phyloP scores from a whole-genome alignment of 1,139 yeast genomes.

The Suzukiozyma palmioleophila region DNA sequence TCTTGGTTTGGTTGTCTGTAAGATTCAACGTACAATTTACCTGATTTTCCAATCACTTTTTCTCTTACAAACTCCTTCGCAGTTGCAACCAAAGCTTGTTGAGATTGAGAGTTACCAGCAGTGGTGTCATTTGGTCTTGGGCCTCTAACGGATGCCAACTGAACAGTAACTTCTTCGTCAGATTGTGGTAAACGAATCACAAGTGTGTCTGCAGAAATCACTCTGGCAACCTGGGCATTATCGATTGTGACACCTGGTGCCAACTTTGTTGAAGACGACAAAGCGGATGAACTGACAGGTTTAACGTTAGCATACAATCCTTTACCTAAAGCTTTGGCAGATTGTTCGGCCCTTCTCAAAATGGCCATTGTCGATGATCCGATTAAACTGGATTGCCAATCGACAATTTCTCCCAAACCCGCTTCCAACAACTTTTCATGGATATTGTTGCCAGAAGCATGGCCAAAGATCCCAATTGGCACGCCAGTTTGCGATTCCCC shows the following conservation, averaged over 20 bases:
- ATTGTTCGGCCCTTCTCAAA: constrained; percentile 62
- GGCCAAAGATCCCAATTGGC: constrained; percentile 59
- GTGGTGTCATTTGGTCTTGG: constrained; percentile 63
- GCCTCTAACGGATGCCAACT: constrained; percentile 68
- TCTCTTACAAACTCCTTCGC: constrained; percentile 74
- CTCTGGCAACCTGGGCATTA: constrained; percentile 53
- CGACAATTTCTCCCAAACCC: constrained; percentile 74
- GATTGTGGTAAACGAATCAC: constrained; percentile 45
- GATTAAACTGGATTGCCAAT: constrained; percentile 75
- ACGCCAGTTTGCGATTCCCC: constrained; percentile 62
- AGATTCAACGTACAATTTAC: constrained; percentile 58
- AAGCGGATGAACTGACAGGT: constrained; percentile 10
- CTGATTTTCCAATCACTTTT: constrained; percentile 66
- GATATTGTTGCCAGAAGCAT: constrained; percentile 68
- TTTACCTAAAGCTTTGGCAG: constrained; percentile 58
- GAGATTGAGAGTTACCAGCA: constrained; percentile 34
- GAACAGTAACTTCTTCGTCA: constrained; percentile 56
- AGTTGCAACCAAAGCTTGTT: constrained; percentile 50
- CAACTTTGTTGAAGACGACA: constrained; percentile 19
- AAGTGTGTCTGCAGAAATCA: constrained; percentile 68
- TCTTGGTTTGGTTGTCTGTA: constrained; percentile 54
- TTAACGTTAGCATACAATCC: constrained; percentile 53
- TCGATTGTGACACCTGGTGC: constrained; percentile 46
- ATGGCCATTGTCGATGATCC: constrained; percentile 62
- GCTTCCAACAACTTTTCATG: constrained; percentile 60